Evolutionary conservation across 1,284 basidiomycete species (phyloP), one percentile per base, ranked within the genome.

Genomic region (Cutaneotrichosporon cavernicola): DNA sequence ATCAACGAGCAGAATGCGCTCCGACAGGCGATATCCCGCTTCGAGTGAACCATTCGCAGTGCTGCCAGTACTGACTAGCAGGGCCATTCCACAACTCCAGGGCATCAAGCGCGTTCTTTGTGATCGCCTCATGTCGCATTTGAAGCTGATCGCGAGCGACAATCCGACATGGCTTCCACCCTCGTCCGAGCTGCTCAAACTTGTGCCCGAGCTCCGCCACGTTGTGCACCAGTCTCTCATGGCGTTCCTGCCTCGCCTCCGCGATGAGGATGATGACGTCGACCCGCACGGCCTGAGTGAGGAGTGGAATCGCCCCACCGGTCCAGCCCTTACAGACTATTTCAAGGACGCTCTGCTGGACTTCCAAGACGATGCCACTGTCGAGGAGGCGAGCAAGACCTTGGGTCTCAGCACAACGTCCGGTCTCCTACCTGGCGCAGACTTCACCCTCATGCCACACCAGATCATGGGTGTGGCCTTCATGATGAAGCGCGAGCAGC

Each of bases 381-480:
- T 78, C 16, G 71, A 73, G 4, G 73, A 72, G 2, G 72, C 72
- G 0, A 59, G 76, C 8, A 56, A 70, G 52, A 66, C 65, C 30
- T 66, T 80, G 2, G 66, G 68, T 0, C 64, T 80, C 16, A 43
- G 56, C 3, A 50, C 57, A 9, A 32, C 74, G 14, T 58, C 71
- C 0, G 70, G 70, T 32, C 58, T 60, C 32, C 38, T 78, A 8
- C 70, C 72, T 4, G 72, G 70, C 4, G 68, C 76, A 34, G 64
- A 59, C 22, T 69, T 78, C 49, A 64, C 59, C 0, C 72, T 82
- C 10, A 76, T 81, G 72, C 71, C 80, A 10, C 80, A 82, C 69
- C 80, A 72, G 63, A 66, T 73, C 2, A 64, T 80, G 16, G 81
- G 80, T 0, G 80, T 82, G 11, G 70, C 74, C 0, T 82, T 79